Evolutionary conservation across 768 basidiomycete species (phyloP), one percentile per base, ranked within the genome.

Genomic region (Pleurotus pulmonarius): DNA sequence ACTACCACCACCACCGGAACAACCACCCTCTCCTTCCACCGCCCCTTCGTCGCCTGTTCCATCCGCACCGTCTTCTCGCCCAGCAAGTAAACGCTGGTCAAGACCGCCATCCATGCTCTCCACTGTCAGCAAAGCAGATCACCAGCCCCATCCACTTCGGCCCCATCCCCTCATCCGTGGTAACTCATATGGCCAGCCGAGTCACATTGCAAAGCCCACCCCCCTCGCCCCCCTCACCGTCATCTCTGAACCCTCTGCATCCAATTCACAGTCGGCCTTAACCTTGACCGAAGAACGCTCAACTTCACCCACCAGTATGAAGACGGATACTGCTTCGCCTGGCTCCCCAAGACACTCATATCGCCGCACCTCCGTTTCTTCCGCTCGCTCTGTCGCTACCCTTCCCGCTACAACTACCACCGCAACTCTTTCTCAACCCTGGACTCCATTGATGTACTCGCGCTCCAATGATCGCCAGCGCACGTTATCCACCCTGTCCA

Each of bases 81-180:
- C 66, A 20, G 59, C 68, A 16, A 56, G 67, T 56, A 80, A 74
- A 57, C 81, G 75, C 40, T 66, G 73, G 38, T 70, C 75, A 5
- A 82, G 88, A 15, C 85, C 87, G 6, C 77, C 85, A 8, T 89
- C 88, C 4, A 81, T 70, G 29, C 82, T 87, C 63, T 88, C 87
- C 13, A 66, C 78, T n/a, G 65, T 71, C 39, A 71, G 71, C 38
- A 66, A 65, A 54, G 45, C 56, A 16, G 72, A 73, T 22, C 49
- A 55, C 24, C 60, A 67, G 47, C 46, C 60, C n/a, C 64, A 63
- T 29, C 60, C 66, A 46, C 72, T 87, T 49, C 85, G 86, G 13
- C 88, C 87, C 0, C 90, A 91, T 64, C 90, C 88, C 5, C 77
- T 91, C 51, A 90, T 91, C 60, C 85, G 89, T 55, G 88, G 87